Evolutionary conservation across 139 green algal genomes (phyloP).

Genomic region (Closterium sp.): DNA sequence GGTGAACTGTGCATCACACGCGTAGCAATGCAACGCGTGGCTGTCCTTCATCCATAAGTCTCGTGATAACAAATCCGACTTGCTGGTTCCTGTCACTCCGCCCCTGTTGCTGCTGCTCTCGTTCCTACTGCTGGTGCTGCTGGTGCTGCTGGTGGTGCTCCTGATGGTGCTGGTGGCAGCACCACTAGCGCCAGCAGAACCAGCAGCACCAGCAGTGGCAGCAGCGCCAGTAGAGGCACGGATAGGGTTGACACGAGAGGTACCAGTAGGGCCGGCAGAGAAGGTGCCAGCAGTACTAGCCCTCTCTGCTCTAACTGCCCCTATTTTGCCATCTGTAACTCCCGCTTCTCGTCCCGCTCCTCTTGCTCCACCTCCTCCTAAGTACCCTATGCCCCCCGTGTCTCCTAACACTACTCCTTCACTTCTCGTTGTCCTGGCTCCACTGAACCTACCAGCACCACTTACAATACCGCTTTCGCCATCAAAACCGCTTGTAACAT

Average conservation of each 20-base stretch:
- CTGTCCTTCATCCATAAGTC: slow-evolving; percentile 36
- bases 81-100: not conserved
- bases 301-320: too few species aligned
- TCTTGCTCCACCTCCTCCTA: not conserved
- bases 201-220: too few species aligned
- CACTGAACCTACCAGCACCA: not conserved
- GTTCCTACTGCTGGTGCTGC: too few species aligned
- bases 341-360: not conserved
- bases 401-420: not conserved
- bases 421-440: not conserved
- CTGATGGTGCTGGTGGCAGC: too few species aligned
- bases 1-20: slow-evolving; percentile 29
- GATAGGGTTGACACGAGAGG: too few species aligned
- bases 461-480: not conserved
- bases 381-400: not conserved
- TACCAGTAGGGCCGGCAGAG: too few species aligned
- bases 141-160: too few species aligned
- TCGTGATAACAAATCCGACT: not conserved
- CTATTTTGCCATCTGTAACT: not conserved
- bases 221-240: too few species aligned
- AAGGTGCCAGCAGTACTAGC: too few species aligned
- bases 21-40: slow-evolving; percentile 19
- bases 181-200: too few species aligned
- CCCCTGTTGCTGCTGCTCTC: not conserved
- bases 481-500: not conserved